phyloP scores from a whole-genome alignment of 495 filamentous ascomycete species.

The Antarctomyces pellizariae region DNA sequence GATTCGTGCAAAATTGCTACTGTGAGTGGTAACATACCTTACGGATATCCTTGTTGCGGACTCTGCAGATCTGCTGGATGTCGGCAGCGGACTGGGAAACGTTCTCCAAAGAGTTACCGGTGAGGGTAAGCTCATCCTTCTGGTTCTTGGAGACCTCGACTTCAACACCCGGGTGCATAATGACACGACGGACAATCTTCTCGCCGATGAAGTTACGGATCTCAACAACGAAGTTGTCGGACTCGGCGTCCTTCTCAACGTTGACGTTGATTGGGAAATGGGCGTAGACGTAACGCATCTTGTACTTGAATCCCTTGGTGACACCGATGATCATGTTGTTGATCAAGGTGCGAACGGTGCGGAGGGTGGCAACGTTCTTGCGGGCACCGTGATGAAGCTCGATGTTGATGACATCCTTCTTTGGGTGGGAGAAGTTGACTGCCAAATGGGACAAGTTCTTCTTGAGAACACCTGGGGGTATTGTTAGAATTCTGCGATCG shows the following conservation, averaged over 20 bases:
- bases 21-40: too few species aligned
- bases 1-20: too few species aligned
- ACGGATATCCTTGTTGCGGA: constrained; percentile 99
- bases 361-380: constrained; percentile 93
- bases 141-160: constrained; percentile 69
- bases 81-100: constrained; percentile 96
- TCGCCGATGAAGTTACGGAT: constrained; percentile 99
- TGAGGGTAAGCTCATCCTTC: constrained; percentile 90
- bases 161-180: constrained; percentile 73
- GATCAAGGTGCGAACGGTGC: constrained; percentile 90
- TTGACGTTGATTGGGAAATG: constrained; percentile 99
- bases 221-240: constrained; percentile 72
- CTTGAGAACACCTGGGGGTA: constrained; percentile 53
- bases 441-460: constrained; percentile 94
- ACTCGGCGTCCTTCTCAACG: constrained; percentile 87
- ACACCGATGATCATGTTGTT: constrained; percentile 96
- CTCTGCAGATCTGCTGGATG: constrained; percentile 97
- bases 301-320: constrained; percentile 98
- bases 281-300: constrained; percentile 99
- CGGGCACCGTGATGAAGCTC: constrained; percentile 93
- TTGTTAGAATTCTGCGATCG: too few species aligned
- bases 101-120: constrained; percentile 83
- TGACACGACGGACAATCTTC: constrained; percentile 90
- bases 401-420: constrained; percentile 68
- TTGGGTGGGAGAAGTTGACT: constrained; percentile 75